Percentiles rank a stretch among this genome's conserved stretches.
Conservation (phyloP, 345 rosid species). For the Moricandia arvensis region DNA sequence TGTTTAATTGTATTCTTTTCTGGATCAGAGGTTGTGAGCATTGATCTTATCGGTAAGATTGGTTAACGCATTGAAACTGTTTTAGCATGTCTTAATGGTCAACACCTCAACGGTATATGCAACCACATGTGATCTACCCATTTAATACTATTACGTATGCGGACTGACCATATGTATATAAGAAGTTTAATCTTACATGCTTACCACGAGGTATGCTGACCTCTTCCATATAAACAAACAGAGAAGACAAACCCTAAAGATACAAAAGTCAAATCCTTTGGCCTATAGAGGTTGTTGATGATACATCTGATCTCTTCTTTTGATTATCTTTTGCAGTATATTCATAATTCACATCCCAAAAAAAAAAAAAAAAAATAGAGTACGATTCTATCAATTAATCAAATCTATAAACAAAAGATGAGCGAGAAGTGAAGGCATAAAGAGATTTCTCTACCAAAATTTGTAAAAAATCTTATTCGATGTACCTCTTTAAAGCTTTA, state of each 20-base stretch:
- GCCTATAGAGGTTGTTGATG: too few species aligned
- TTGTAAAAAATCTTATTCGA: conserved; percentile 4
- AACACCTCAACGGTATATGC: not conserved
- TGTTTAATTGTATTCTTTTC: too few species aligned
- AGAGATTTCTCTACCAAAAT: not conserved
- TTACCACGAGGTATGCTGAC: not conserved
- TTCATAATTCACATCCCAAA: not conserved
- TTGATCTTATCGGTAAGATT: too few species aligned
- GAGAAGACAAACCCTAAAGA: too few species aligned
- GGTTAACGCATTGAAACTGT: too few species aligned
- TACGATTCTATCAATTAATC: not conserved
- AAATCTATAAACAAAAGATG: not conserved
- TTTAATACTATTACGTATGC: too few species aligned
- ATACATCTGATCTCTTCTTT: too few species aligned
- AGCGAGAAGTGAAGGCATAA: not conserved
- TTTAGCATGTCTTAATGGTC: not conserved
- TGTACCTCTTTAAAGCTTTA: not conserved
- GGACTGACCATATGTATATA: too few species aligned
- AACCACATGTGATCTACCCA: not conserved
- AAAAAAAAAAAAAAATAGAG: not conserved
- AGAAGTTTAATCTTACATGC: not conserved
- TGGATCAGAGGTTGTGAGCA: too few species aligned
- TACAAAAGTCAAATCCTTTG: too few species aligned
- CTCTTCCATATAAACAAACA: too few species aligned
- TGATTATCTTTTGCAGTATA: not conserved